Evolutionary conservation across 352 stramenopile species (phyloP), one percentile per base, ranked within the genome.

Genomic region (Globisporangium ultimum): DNA sequence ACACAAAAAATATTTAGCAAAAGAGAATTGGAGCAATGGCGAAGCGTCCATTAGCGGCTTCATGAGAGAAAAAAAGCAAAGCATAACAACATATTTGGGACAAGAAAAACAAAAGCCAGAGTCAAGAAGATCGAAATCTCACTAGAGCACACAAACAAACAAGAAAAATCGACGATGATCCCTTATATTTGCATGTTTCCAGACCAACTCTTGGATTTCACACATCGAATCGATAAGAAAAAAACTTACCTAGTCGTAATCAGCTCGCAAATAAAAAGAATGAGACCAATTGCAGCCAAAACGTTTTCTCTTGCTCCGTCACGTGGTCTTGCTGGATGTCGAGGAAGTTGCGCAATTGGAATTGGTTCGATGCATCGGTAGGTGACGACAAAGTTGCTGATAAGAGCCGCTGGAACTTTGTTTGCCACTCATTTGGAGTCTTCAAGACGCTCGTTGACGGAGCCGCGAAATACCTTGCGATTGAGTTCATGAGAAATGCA

Each of bases 251-350:
- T 36, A 8, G 28, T 55, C 55, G 9, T 18, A 48, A 36, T 60
- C 60, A 64, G 45, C 43, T 40, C 13, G 70, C 70, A 71, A 84
- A 83, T 20, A 85, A 66, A 67, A 86, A 84, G 55, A 87, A 87
- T 10, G 78, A 85, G 47, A 80, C 68, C 41, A 88, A 50, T 49
- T 80, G 74, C 21, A 85, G 55, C 78, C 78, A 88, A 46, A 83
- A 84, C 3, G 64, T 70, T 40, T 74, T 77, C 38, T 84, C 60
- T 13, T 61, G 52, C 47, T 58, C 40, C n/a, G 49, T 32, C 32
- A 51, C 5, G n/a, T 45, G 40, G 40, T 45, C 40, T 52, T 28
- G 24, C 11, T 15, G 20, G 7, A 1, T 36, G 28, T 36, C 28
- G n/a, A 52, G 47, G 24, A 52, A 34, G 2, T 18, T 15, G 13